Evolutionary conservation across 2,329 filamentous ascomycete genomes (phyloP).

Genomic region (Epichloe hybrida): DNA sequence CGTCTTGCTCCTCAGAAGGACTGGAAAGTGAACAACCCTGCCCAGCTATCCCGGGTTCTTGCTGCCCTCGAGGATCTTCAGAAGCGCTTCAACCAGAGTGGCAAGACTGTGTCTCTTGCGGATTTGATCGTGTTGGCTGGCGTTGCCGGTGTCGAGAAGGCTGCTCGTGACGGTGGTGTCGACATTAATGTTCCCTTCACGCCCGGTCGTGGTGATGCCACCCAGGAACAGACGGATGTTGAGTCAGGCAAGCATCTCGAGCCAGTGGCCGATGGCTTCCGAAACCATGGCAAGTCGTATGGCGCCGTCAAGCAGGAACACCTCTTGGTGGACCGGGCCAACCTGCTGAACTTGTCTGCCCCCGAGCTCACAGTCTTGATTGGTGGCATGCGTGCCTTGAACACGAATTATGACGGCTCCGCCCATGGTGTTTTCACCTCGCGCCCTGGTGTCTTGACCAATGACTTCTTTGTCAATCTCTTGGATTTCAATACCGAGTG

Average conservation of each 20-base stretch:
- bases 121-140: conserved; percentile 70
- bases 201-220: conserved; percentile 58
- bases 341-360: conserved; percentile 55
- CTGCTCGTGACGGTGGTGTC: conserved; percentile 33
- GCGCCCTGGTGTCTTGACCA: conserved; percentile 54
- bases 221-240: conserved; percentile 57
- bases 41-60: conserved; percentile 49
- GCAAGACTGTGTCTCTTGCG: conserved; percentile 65
- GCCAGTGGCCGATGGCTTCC: conserved; percentile 62
- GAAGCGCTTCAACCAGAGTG: conserved; percentile 49
- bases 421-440: conserved; percentile 54
- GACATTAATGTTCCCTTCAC: conserved; percentile 54
- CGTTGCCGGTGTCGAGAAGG: conserved; percentile 58
- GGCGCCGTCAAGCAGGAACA: conserved; percentile 51
- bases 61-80: conserved; percentile 49
- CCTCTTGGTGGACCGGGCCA: conserved; percentile 56
- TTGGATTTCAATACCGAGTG: conserved; percentile 54
- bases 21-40: conserved; percentile 64
- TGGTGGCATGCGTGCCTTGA: conserved; percentile 57
- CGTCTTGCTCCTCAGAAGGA: conserved; percentile 57
- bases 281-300: conserved; percentile 57
- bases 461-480: conserved; percentile 73
- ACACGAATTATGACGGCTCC: conserved; percentile 59
- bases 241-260: conserved; percentile 52
- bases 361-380: conserved; percentile 60